phyloP scores from a whole-genome alignment of 2,329 filamentous ascomycete genomes.

The Trichoderma afroharzianum region DNA sequence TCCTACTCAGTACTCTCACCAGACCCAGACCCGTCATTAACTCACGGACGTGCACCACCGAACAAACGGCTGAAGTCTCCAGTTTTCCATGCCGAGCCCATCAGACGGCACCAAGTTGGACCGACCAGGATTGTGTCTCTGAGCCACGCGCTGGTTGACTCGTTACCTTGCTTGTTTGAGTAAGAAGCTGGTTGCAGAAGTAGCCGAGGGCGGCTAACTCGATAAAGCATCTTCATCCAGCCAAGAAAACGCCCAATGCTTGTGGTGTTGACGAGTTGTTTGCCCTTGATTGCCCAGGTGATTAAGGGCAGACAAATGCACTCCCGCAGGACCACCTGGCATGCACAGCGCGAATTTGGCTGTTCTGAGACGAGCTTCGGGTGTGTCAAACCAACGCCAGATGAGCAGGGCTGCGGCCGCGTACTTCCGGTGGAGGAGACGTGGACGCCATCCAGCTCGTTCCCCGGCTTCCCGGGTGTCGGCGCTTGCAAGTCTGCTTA shows the following conservation, averaged over 20 bases:
- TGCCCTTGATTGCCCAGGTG: background rate
- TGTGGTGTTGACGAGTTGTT: background rate
- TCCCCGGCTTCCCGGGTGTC: constrained; percentile 13
- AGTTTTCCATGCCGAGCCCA: background rate
- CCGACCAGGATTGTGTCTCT: background rate
- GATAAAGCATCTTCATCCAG: background rate
- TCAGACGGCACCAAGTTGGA: constrained; percentile 7
- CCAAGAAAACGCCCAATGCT: background rate
- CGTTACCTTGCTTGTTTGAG: background rate
- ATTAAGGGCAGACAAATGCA: background rate
- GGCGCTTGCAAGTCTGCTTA: background rate
- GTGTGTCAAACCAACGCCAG: background rate
- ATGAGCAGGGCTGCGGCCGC: background rate
- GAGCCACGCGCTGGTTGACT: background rate
- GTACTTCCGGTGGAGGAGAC: constrained; percentile 8
- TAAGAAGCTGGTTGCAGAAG: background rate
- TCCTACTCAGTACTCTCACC: background rate
- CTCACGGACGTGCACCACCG: background rate
- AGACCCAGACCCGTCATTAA: background rate
- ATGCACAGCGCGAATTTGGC: constrained; percentile 7
- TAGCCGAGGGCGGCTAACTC: constrained; percentile 4
- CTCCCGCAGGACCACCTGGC: background rate
- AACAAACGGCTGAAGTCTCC: background rate
- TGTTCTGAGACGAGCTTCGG: constrained; percentile 1
- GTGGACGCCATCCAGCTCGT: constrained; percentile 7